Evolutionary conservation across 805 yeast species (phyloP), one percentile per base, ranked within the genome.

Genomic region (Candida incommunis): DNA sequence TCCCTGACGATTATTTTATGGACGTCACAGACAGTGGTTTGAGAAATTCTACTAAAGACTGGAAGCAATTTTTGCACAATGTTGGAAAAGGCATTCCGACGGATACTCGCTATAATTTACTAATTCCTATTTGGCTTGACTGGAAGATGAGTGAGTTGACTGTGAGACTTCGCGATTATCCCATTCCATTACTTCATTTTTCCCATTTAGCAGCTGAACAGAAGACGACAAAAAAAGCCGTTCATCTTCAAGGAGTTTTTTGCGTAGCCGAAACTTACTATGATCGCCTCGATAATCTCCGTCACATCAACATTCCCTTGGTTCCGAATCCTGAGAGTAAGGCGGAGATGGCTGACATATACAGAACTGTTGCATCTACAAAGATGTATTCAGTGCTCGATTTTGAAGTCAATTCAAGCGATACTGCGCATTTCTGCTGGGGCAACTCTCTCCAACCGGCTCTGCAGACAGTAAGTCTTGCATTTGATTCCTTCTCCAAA

Each of bases 361-460:
- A 86, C 40, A 77, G 87, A 49, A 81, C 96, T 0, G 64, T 88
- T 43, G 73, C 94, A 0, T 69, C 90, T 0, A 78, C 84, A 37
- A 86, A 87, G 57, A 63, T 82, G 45, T 84, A 67, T 56, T 72
- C 86, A 0, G 78, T 78, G 48, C 57, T 86, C 46, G 64, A 66
- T 3, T 68, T 82, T 46, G 69, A 66, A 13, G 69, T 82, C 22
- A 68, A 69, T 44, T 72, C 92, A 0, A 64, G 66, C 11, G 57
- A 59, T 2, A 78, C 88, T 0, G 76, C 88, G 0, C 65, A 81
- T 24, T 75, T 84, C 29, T 74, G 82, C 0, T 87, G 95, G 94
- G 92, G 94, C 27, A 78, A 78, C 25, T 81, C 90, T 0, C 80
- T 82, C 52, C 85, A 81, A 52, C 87, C 94, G 16, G 88, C 87